A percentile compares a stretch with the other conserved stretches of the same genome.
Evolutionary conservation across 441 rosid species (phyloP).

Genomic region (Brassica hybrid): DNA sequence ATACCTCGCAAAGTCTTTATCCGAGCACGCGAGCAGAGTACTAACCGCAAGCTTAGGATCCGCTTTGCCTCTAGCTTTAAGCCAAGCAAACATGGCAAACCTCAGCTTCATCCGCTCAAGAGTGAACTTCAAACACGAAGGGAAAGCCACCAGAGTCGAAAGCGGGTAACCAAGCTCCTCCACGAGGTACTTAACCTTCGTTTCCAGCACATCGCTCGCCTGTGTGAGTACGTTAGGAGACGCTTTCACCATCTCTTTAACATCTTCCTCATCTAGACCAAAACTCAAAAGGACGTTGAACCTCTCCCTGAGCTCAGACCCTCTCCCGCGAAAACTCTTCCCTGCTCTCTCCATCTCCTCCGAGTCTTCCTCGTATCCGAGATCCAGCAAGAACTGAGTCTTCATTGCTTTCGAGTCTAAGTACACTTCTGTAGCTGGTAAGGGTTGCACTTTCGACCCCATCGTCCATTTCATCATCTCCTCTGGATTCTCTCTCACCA

Average conservation of each 20-base stretch:
- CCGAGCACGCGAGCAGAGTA: conserved; percentile 55
- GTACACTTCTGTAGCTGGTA: conserved; percentile 45
- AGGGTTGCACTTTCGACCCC: conserved; percentile 48
- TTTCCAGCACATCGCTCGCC: conserved; percentile 49
- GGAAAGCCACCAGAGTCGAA: conserved; percentile 54
- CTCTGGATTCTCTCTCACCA: conserved; percentile 64
- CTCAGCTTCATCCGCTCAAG: conserved; percentile 60
- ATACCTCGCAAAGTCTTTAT: conserved; percentile 42
- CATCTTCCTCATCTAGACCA: conserved; percentile 64
- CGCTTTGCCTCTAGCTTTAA: conserved; percentile 54
- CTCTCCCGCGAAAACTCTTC: conserved; percentile 62
- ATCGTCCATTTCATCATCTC: conserved; percentile 63
- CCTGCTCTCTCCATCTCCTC: conserved; percentile 48
- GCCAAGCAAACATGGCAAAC: conserved; percentile 72
- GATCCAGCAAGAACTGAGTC: conserved; percentile 58
- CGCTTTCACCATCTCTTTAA: conserved; percentile 53
- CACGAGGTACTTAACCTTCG: conserved; percentile 59
- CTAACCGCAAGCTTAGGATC: conserved; percentile 48
- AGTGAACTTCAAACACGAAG: conserved; percentile 58
- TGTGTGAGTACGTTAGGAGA: conserved; percentile 65
- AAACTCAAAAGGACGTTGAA: conserved; percentile 61
- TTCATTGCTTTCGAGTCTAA: conserved; percentile 48
- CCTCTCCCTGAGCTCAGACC: conserved; percentile 72
- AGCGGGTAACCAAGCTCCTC: conserved; percentile 60
- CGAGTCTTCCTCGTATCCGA: conserved; percentile 57